Base-by-base conservation (phyloP, 1,284 basidiomycete genomes). In the Inonotus obliquus region DNA sequence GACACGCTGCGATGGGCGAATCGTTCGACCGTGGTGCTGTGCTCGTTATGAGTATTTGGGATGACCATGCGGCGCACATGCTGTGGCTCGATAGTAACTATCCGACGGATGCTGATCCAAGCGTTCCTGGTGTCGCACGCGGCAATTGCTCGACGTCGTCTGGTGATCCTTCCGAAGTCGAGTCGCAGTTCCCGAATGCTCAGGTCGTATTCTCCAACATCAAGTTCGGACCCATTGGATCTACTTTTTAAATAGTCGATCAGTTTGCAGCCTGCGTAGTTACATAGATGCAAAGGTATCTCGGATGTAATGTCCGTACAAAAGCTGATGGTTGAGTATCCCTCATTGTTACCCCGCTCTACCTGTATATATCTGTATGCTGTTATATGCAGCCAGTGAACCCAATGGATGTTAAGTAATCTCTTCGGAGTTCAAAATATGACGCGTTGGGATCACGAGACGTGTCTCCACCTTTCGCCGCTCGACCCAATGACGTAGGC, bases 21-120 rank as follows among this genome's bases (percentile, higher is more conserved):
- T 74, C 79, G 7, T 70, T 83, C 67, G 68, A 70, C 19, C 63
- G 69, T 45, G 83, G 83, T 60, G 79, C 84, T 76, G 82, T 83
- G 13, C 73, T 86, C 38, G 81, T 79, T 58, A 69, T 86, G 69
- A 76, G 74, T 67, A 68, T 85, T 65, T 83, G 82, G 82, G 81
- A 84, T 66, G 83, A 85, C 73, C 74, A 83, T 66, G 73, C 74
- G 39, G 81, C 76, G 64, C 72, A 78, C 68, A 84, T 85, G 82
- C 77, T 83, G 68, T 52, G 83, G 83, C 79, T 85, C 71, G 82
- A 85, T 73, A 75, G 73, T 67, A 73, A 74, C 74, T 84, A 83
- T 74, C 82, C 83, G 52, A 74, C 75, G 62, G 69, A 69, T 68
- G 72, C 70, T 29, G 69, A 74, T 67, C 68, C 79, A n/a, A 73